Base-by-base conservation (phyloP, 306 rosid species). In the Astragalus membranaceus region DNA sequence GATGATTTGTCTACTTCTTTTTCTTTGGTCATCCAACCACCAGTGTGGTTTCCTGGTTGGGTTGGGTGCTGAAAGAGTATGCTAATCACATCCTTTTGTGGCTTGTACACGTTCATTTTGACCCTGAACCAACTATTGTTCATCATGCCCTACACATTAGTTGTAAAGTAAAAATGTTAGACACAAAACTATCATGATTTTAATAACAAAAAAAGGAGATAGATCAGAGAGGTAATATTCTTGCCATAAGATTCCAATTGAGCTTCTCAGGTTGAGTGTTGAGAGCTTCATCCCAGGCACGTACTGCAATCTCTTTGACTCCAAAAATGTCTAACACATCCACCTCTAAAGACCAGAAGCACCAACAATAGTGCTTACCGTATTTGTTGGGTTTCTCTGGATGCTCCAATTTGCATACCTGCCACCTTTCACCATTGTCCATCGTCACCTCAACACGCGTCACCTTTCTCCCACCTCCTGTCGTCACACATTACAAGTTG, bases 311-410 rank as follows among this genome's bases (percentile, higher is more conserved):
- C 52, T 88, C 95, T 54, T 85, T 92, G 42, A 88, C 87, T 2
- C 71, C 86, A 7, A 92, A 61, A 1, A 92, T 60, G 73, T 85
- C 83, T 26, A 86, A 70, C 20, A 92, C 87, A 67, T 89, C 93
- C 3, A 89, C 86, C 49, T 89, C 98, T 67, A 92, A 61, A 0
- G 85, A 86, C 98, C 98, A 92, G 71, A 92, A 89, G 64, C 98
- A 89, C 98, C 98, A 89, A 72, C 98, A 92, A 96, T 96, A 92
- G 74, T 82, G 82, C 51, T 89, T 92, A 0, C 98, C 98, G 20
- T 80, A 86, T 56, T 82, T 92, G 84, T 52, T 92, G 0, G 91
- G 84, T 63, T 86, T 92, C 79, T 89, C 98, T 0, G 60, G 78
- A 70, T 84, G 87, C 16, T 89, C 96, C 79, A 88, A 33, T 4